Evolutionary conservation across 805 yeast species (phyloP), one percentile per base, ranked within the genome.

Genomic region (Hanseniaspora guilliermondii): DNA sequence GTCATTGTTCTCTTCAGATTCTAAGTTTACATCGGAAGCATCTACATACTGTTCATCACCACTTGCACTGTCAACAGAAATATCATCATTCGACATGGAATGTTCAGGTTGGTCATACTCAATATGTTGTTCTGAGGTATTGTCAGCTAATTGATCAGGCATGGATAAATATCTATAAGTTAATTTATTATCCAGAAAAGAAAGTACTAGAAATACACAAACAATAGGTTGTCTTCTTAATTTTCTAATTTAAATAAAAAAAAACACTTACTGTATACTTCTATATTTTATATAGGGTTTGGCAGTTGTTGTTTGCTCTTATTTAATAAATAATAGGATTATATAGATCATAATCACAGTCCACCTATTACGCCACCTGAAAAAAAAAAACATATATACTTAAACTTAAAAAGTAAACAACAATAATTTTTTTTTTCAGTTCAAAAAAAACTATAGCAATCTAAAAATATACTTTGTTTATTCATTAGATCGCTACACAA

Each of bases 61-160:
- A 19, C 54, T 57, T 39, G 14, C 58, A 22, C 38, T 45, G 11
- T 22, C 49, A 12, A 38, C 22, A 4, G 24, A 37, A 25, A 17
- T 25, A 16, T 11, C 27, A 8, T 46, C 21, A 14, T 22, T 14
- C 24, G 21, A 21, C n/a, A 36, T 32, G 19, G 55, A 59, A 19
- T 62, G 60, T 42, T 62, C 62, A 17, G 61, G 60, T 37, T 67
- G 68, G 3, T 21, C 53, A 24, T 21, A 27, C 35, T 37, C 21
- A 1, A 27, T 36, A 19, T 19, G 19, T 17, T 30, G 25, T 35
- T 53, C 47, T 12, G 12, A 32, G 17, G 33, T 46, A 8, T 40
- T 25, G 16, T 36, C 36, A 27, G 48, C 1, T n/a, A 16, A 7
- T 39, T 39, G 42, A 39, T 39, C 42, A 39, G 42, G 9, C 42